A percentile compares a stretch with the other conserved stretches of the same genome.
Conservation (phyloP, 2,329 filamentous ascomycete species). For the Mycogone perniciosa region DNA sequence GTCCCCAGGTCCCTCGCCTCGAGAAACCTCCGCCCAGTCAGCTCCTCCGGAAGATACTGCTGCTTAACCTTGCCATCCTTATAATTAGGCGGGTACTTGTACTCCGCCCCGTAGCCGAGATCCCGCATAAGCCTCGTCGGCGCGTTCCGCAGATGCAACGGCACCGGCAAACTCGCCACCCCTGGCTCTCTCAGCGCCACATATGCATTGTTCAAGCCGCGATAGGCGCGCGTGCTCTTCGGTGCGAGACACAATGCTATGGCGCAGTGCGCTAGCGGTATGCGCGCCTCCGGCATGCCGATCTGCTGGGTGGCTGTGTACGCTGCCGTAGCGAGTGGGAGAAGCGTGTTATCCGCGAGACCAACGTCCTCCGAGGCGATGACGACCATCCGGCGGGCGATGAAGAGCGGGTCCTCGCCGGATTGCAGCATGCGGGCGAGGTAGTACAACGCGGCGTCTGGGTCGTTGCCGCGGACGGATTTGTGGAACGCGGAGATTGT, state of each 20-base stretch:
- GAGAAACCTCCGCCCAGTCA: slow-evolving; percentile 67
- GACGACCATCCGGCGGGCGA: slow-evolving; percentile 88
- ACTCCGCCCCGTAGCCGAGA: slow-evolving; percentile 80
- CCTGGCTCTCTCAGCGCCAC: slow-evolving; percentile 76
- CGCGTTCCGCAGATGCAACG: slow-evolving; percentile 83
- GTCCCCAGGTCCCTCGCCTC: slow-evolving; percentile 75
- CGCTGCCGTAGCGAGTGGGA: slow-evolving; percentile 76
- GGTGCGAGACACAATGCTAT: slow-evolving; percentile 74
- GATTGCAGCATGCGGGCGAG: slow-evolving; percentile 92
- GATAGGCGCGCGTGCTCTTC: slow-evolving; percentile 83
- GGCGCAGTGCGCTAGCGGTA: slow-evolving; percentile 81
- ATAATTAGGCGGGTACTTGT: slow-evolving; percentile 96
- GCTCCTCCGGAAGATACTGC: slow-evolving; percentile 77
- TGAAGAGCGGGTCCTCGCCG: slow-evolving; percentile 87
- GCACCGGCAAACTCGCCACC: slow-evolving; percentile 73
- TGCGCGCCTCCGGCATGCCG: slow-evolving; percentile 89
- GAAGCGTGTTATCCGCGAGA: slow-evolving; percentile 76
- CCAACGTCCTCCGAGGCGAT: slow-evolving; percentile 93
- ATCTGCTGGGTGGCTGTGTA: slow-evolving; percentile 89
- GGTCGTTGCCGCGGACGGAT: slow-evolving; percentile 77
- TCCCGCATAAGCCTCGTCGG: slow-evolving; percentile 92
- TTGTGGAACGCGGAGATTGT: slow-evolving; percentile 98
- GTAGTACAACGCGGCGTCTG: slow-evolving; percentile 90
- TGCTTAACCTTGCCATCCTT: slow-evolving; percentile 73
- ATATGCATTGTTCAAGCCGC: slow-evolving; percentile 73